Evolutionary conservation across 345 rosid species (phyloP), one percentile per base, ranked within the genome.

Genomic region (Heritiera fomes): DNA sequence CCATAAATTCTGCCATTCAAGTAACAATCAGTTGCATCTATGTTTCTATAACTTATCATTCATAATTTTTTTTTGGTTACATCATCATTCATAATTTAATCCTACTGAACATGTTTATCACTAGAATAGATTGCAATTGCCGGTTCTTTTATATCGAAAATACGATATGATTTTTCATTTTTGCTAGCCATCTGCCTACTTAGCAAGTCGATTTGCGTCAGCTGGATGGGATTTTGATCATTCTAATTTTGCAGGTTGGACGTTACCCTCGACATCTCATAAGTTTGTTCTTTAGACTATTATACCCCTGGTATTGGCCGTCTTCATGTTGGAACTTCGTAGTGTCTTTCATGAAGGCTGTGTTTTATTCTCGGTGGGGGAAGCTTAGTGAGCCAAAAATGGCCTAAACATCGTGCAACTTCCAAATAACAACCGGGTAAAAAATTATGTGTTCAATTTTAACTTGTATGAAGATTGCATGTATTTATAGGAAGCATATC

Each of bases 231-330:
- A 0, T 13, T 49, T 23, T 28, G 59, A 49, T 23, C 8, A 70
- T 49, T 40, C 15, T 14, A n/a, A 18, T 73, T 52, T 30, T 77
- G 82, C 91, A 97, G 99, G 98, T 97, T 0, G 99, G 99, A 46
- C 89, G 89, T 41, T 94, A 92, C 79, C 98, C 98, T 30, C 91
- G 99, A 61, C 99, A 91, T 80, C 84, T 96, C 17, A 96, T 96
- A n/a, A 96, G 98, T 58, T 76, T 96, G 78, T 96, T 94, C 82
- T 96, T 96, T 77, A 85, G 99, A 71, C 86, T 96, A 82, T 80
- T 94, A n/a, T 96, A 96, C 81, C 99, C 99, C 43, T 94, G 99
- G 99, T 94, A 87, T 81, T 96, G 99, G 99, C 98, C 98, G 0
- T 96, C 98, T 12, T 97, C 98, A 0, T 97, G 99, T 79, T 97